Conservation (phyloP, 139 green algal genomes). For the Volvox reticuliferus region DNA sequence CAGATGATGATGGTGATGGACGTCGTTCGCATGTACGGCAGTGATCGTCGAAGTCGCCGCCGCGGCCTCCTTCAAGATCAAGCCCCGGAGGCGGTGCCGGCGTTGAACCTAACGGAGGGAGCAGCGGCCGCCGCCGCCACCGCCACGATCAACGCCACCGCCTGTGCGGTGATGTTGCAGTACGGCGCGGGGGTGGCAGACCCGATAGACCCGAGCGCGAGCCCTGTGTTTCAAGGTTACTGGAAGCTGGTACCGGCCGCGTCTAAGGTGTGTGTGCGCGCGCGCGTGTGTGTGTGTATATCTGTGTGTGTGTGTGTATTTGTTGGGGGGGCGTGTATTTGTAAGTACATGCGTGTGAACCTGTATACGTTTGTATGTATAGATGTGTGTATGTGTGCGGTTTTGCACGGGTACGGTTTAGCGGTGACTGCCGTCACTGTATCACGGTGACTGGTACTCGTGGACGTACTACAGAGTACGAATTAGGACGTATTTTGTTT, state of each 20-base stretch:
- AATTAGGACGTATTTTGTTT: too few species aligned
- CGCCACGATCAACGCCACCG: neutral
- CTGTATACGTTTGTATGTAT: too few species aligned
- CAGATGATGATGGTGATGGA: neutral
- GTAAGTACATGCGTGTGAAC: too few species aligned
- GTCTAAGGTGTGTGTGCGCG: neutral
- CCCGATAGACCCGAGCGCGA: neutral
- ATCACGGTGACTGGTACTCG: too few species aligned
- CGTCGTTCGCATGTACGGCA: neutral
- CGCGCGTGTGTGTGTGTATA: too few species aligned
- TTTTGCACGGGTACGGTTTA: too few species aligned
- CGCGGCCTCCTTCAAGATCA: neutral
- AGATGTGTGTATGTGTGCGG: too few species aligned
- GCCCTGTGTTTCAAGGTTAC: slow-evolving; percentile 53
- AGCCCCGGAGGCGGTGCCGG: neutral
- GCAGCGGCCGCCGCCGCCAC: neutral
- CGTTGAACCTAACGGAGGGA: neutral
- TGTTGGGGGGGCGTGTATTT: neutral
- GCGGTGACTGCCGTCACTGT: too few species aligned
- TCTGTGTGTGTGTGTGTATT: too few species aligned
- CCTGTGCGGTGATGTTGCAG: slow-evolving; percentile 49
- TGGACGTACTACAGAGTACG: too few species aligned
- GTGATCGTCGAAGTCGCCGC: neutral
- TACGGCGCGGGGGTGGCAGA: slow-evolving; percentile 55
- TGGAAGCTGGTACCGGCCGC: slow-evolving; percentile 32